Evolutionary conservation across 352 stramenopile species (phyloP).

Genomic region (Globisporangium sylvaticum): DNA sequence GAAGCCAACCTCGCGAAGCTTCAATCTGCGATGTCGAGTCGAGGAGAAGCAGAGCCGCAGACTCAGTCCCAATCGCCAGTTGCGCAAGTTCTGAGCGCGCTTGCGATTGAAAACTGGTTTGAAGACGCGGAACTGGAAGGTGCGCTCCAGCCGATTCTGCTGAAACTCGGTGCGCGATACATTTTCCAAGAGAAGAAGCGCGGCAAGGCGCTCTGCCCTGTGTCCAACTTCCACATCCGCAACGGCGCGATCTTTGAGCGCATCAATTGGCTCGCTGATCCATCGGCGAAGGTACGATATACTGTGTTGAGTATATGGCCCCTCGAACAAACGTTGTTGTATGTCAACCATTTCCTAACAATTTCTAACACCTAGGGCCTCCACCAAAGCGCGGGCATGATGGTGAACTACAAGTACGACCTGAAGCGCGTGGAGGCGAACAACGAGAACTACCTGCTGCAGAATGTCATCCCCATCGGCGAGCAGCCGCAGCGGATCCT

Average conservation of each 20-base stretch:
- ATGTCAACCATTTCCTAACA: background rate
- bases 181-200: constrained; percentile 83
- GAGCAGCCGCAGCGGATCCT: constrained; percentile 61
- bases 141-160: constrained; percentile 57
- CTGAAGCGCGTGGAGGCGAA: constrained; percentile 65
- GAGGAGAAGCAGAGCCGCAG: no score
- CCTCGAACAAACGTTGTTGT: no score
- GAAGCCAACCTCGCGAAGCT: constrained; percentile 29
- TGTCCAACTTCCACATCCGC: constrained; percentile 84
- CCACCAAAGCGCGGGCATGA: constrained; percentile 70
- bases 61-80: constrained; percentile 19
- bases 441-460: constrained; percentile 80
- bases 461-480: constrained; percentile 74
- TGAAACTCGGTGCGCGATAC: constrained; percentile 63
- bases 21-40: constrained; percentile 17
- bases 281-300: constrained; percentile 61
- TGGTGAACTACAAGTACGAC: constrained; percentile 90
- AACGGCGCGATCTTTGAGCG: constrained; percentile 85
- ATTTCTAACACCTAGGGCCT: constrained; percentile 36
- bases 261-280: constrained; percentile 80
- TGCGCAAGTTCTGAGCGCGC: constrained; percentile 30
- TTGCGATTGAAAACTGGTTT: constrained; percentile 51
- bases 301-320: no score
- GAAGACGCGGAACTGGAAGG: constrained; percentile 30
- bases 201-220: constrained; percentile 73